Conservation (phyloP, 1,284 basidiomycete genomes). For the Exobasidium cylindrosporum region DNA sequence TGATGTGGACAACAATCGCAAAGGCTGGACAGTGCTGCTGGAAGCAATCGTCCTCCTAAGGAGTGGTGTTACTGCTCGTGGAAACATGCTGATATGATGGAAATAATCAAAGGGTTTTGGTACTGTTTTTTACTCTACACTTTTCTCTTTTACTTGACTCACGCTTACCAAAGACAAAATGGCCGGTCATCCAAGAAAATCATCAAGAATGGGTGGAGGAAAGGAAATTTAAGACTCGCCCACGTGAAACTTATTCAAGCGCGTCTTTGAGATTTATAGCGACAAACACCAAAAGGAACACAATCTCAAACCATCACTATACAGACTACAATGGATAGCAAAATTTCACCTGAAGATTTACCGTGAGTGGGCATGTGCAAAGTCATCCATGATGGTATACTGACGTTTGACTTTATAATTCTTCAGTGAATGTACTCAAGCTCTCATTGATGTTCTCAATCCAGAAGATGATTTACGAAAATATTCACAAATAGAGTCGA, state of each 20-base stretch:
- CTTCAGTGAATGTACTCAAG: slow-evolving; percentile 3
- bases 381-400: background rate
- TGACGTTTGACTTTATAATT: background rate
- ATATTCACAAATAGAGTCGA: background rate
- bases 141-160: no score
- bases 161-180: no score
- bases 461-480: slow-evolving; percentile 5
- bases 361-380: background rate
- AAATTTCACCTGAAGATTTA: background rate
- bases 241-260: no score
- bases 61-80: background rate
- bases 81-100: background rate
- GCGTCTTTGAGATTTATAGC: background rate
- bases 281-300: background rate
- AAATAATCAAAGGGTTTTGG: no score
- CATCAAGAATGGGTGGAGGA: background rate
- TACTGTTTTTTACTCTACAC: no score
- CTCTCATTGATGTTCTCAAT: slow-evolving; percentile 1
- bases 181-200: background rate
- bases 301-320: background rate
- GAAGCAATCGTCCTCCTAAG: background rate
- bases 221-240: background rate
- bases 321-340: background rate
- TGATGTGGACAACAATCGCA: background rate
- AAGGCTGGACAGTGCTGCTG: background rate